A percentile compares a stretch with the other conserved stretches of the same genome.
Evolutionary conservation across 192 early-diverging fungal genomes (phyloP).

Genomic region (Mortierella alpina): DNA sequence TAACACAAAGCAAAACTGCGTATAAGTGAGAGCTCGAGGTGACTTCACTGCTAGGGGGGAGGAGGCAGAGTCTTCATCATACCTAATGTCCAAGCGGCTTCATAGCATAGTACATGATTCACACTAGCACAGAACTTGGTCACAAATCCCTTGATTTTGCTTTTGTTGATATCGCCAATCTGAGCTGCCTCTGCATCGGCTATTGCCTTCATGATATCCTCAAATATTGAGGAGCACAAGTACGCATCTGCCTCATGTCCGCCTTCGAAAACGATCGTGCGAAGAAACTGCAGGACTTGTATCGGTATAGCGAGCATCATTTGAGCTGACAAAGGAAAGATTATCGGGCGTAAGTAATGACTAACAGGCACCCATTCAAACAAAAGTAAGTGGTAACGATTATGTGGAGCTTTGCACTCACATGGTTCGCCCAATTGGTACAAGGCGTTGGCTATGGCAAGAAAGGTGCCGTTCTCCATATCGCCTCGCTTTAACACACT

Average conservation of each 20-base stretch:
- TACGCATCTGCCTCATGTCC: constrained; percentile 36
- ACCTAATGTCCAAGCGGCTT: constrained; percentile 48
- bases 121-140: constrained; percentile 19
- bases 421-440: constrained; percentile 25
- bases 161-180: neutral
- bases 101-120: constrained; percentile 34
- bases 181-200: neutral
- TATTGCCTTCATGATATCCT: constrained; percentile 38
- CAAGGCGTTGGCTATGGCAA: constrained; percentile 26
- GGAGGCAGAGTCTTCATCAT: neutral
- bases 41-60: neutral
- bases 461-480: constrained; percentile 1
- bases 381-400: neutral
- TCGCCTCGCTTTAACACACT: constrained; percentile 14
- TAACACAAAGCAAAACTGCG: neutral
- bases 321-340: neutral
- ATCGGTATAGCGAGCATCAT: constrained; percentile 35
- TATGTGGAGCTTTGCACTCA: neutral
- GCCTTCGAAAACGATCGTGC: constrained; percentile 22
- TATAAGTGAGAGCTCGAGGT: neutral
- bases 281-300: constrained; percentile 13
- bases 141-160: constrained; percentile 9
- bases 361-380: neutral
- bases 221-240: constrained; percentile 22
- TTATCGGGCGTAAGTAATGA: too few species aligned